These are phyloP conservation scores for Ophiostoma australiae DNA, from an alignment of 2,329 filamentous ascomycete species.

Conservation along the genomic window DNA sequence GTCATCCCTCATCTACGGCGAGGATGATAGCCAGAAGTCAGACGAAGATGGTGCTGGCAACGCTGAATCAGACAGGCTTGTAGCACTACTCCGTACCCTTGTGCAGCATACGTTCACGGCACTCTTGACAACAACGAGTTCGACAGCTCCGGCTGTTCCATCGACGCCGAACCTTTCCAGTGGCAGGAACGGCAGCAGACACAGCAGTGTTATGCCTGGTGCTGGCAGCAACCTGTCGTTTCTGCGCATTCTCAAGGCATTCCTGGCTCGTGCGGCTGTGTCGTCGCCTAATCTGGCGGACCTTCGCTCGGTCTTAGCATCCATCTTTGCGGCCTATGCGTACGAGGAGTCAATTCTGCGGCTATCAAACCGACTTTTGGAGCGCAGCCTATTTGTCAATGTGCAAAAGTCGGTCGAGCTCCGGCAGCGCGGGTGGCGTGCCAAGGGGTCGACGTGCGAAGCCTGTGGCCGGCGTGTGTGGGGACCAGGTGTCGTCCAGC, in stretches of 20 bases:
- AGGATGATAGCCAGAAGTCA: too few species aligned
- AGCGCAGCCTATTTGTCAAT: conserved; percentile 81
- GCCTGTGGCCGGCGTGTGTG: conserved; percentile 76
- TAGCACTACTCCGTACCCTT: conserved; percentile 64
- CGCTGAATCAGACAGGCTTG: conserved; percentile 54
- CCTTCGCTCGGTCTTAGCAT: conserved; percentile 74
- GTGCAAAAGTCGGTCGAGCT: conserved; percentile 70
- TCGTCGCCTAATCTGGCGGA: conserved; percentile 83
- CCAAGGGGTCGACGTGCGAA: conserved; percentile 80
- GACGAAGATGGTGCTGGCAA: not conserved
- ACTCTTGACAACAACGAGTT: conserved; percentile 54
- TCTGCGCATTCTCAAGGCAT: conserved; percentile 80
- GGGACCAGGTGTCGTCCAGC: conserved; percentile 77
- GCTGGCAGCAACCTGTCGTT: conserved; percentile 66
- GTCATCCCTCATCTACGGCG: conserved; percentile 48
- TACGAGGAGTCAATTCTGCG: conserved; percentile 88
- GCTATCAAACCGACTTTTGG: conserved; percentile 79
- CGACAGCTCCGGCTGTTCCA: not conserved
- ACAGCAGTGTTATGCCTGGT: conserved; percentile 27
- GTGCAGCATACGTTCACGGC: conserved; percentile 91
- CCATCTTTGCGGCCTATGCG: conserved; percentile 91
- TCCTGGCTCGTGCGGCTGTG: conserved; percentile 74
- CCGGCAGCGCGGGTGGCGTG: conserved; percentile 82
- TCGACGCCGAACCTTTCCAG: conserved; percentile 2
- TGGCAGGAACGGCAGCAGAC: conserved; percentile 29